Base-by-base conservation (phyloP, 1,284 basidiomycete genomes). In the Puccinia novopanici region DNA sequence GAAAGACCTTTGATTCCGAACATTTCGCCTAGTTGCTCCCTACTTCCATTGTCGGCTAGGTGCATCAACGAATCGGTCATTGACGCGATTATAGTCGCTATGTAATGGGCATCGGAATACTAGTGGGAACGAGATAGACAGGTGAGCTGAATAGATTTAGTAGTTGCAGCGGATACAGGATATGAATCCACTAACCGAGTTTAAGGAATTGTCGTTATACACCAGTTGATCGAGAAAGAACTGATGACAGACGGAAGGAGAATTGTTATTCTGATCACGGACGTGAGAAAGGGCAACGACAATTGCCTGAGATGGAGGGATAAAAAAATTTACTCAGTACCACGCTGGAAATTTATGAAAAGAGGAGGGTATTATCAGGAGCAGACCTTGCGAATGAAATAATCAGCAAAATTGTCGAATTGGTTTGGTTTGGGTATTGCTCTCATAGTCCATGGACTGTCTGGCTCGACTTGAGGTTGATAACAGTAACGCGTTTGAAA, bases 201-300 rank as follows among this genome's bases (percentile, higher is more conserved):
- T 98, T 24, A 91, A 89, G 2, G 94, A 95, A 85, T 98, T 99
- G 86, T 98, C 95, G 85, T 99, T 98, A 85, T 93, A 94, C 3
- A 91, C 89, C 22, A 99, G 88, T 82, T 97, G 90, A 84, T 97
- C 94, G 82, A 97, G 91, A 61, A 99, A 88, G 85, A 97, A 94
- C 81, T 91, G 91, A 77, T 94, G 90, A n/a, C 97, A 93, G 81
- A 95, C 90, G 0, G 91, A 89, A 50, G 93, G 93, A 0, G 94
- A 92, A 85, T 93, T 93, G 40, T 93, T 93, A 82, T 83, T 82
- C 37, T 92, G 91, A 84, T 95, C 93, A 24, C 94, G 91, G 70
- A 95, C 90, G 84, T 91, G 89, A 2, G 93, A 92, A 75, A 97
- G 91, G 22, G 94, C 92, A 83, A 90, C 90, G 76, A 97, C 87